Conservation (phyloP, 257 asterid species). For the Solanum appendiculatum region DNA sequence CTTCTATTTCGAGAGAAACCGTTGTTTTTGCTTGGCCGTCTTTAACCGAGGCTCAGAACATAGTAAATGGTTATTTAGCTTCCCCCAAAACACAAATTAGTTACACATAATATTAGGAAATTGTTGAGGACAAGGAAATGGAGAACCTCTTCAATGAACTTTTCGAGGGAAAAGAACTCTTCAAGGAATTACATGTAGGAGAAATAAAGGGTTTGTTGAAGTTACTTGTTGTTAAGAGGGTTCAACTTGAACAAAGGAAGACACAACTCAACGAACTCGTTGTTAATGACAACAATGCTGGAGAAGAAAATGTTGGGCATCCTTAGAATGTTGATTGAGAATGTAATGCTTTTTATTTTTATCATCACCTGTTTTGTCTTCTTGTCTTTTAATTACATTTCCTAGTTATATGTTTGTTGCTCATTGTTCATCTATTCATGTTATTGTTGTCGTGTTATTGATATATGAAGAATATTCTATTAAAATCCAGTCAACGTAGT, state of each 20-base stretch:
- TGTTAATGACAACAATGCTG: background rate
- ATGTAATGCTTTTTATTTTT: no score
- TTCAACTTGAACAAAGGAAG: background rate
- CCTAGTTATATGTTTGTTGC: background rate
- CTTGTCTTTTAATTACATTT: no score
- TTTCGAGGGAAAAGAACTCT: background rate
- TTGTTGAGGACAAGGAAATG: background rate
- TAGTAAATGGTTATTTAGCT: constrained; percentile 11
- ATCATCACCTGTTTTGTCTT: no score
- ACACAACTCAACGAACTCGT: background rate
- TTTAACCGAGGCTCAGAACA: background rate
- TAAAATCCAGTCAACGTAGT: background rate
- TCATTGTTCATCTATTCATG: background rate
- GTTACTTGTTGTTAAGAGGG: background rate
- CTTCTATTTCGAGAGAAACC: constrained; percentile 3
- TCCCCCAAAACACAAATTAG: constrained; percentile 19
- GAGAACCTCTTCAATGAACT: background rate
- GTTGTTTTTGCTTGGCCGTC: constrained; percentile 20
- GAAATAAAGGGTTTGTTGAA: background rate
- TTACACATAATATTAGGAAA: constrained; percentile 1
- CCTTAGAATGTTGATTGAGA: background rate
- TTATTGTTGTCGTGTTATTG: no score
- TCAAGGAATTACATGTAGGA: background rate
- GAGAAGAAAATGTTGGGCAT: background rate
- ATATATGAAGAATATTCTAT: no score